Evolutionary conservation across 176 grass and related monocot genomes (phyloP).

Genomic region (Olyra latifolia): DNA sequence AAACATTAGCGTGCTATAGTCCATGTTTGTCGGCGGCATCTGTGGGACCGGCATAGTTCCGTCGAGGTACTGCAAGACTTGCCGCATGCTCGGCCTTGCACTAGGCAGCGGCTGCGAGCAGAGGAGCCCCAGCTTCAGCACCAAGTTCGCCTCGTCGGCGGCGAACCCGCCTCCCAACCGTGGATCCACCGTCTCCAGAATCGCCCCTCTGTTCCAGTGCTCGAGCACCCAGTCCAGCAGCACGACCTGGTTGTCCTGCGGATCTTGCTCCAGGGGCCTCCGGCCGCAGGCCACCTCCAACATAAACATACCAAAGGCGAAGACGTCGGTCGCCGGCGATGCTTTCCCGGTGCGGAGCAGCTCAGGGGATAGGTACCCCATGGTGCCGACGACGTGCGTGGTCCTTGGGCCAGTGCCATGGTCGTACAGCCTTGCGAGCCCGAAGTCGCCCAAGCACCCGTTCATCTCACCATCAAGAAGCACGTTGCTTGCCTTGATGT

Average conservation of each 20-base stretch:
- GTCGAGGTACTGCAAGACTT: constrained; percentile 40
- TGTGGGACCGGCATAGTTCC: constrained; percentile 19
- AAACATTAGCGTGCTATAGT: constrained; percentile 32
- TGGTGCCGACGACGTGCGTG: constrained; percentile 47
- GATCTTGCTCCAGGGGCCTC: constrained; percentile 37
- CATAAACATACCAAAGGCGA: constrained; percentile 42
- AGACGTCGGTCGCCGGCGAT: constrained; percentile 45
- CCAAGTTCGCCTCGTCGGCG: constrained; percentile 33
- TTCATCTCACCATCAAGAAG: constrained; percentile 46
- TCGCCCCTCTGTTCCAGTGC: constrained; percentile 33
- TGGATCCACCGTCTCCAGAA: constrained; percentile 37
- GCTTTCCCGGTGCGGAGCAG: constrained; percentile 45
- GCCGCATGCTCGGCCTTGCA: constrained; percentile 44
- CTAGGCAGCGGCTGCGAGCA: constrained; percentile 49
- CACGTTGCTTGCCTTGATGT: constrained; percentile 61
- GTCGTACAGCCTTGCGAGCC: constrained; percentile 49
- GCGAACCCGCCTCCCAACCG: constrained; percentile 19
- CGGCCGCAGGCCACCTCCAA: constrained; percentile 51
- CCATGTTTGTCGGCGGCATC: constrained; percentile 24
- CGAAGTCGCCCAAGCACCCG: constrained; percentile 44
- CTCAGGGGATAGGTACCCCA: constrained; percentile 59
- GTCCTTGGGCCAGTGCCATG: constrained; percentile 46
- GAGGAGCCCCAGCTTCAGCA: constrained; percentile 55
- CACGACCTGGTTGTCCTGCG: constrained; percentile 16
- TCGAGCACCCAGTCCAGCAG: constrained; percentile 46